phyloP scores from a whole-genome alignment of 768 basidiomycete genomes.

The Floccularia luteovirens region DNA sequence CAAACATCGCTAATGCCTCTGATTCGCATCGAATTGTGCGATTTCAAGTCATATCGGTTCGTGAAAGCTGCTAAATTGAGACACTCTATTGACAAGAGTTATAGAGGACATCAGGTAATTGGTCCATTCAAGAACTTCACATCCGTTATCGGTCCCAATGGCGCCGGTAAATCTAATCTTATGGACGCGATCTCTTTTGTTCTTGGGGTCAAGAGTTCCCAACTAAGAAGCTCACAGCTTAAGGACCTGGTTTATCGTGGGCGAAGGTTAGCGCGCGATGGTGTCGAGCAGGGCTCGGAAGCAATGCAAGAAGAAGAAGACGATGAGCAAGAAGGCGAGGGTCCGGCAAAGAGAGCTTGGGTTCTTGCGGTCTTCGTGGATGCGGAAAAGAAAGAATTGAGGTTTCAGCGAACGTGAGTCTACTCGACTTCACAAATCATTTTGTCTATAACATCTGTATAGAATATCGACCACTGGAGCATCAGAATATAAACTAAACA shows the following conservation, averaged over 20 bases:
- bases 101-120: conserved; percentile 74
- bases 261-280: conserved; percentile 49
- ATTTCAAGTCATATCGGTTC: conserved; percentile 94
- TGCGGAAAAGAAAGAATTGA: conserved; percentile 71
- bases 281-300: conserved; percentile 33
- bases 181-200: conserved; percentile 99
- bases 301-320: conserved; percentile 42
- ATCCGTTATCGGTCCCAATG: conserved; percentile 96
- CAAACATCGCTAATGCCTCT: conserved; percentile 55
- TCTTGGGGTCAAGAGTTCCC: conserved; percentile 90
- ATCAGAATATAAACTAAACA: conserved; percentile 89
- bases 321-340: conserved; percentile 43
- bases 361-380: conserved; percentile 90
- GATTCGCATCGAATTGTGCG: conserved; percentile 79
- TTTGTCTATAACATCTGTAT: conserved; percentile 3
- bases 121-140: conserved; percentile 93
- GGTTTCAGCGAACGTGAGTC: conserved; percentile 86
- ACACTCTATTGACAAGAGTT: conserved; percentile 1
- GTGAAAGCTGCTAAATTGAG: not conserved
- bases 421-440: conserved; percentile 1
- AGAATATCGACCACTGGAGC: conserved; percentile 85
- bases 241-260: conserved; percentile 97
- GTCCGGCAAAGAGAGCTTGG: conserved; percentile 90
- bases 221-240: conserved; percentile 86
- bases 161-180: conserved; percentile 96